Conservation (phyloP, 768 basidiomycete genomes). For the Suillus discolor region DNA sequence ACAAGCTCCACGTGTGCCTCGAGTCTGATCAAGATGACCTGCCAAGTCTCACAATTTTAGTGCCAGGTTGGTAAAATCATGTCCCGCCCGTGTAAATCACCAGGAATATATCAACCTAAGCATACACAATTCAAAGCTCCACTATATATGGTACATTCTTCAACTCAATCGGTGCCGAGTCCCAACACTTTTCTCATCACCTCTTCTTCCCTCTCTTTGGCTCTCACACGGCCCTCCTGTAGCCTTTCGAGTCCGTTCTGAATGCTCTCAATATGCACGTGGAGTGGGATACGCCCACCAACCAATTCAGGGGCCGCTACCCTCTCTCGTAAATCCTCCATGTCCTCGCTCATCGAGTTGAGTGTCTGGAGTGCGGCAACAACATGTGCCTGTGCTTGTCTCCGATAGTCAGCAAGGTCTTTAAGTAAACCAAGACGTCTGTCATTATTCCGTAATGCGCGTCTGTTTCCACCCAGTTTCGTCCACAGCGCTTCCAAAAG, state of each 20-base stretch:
- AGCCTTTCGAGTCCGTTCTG: conserved; percentile 56
- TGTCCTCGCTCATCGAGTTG: conserved; percentile 65
- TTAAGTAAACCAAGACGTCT: conserved; percentile 55
- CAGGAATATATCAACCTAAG: neutral
- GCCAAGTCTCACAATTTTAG: neutral
- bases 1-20: neutral
- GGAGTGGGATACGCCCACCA: conserved; percentile 61
- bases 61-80: neutral
- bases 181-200: conserved; percentile 27
- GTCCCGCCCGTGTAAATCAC: neutral
- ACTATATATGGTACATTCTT: conserved; percentile 1
- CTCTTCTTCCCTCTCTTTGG: conserved; percentile 47
- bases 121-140: neutral
- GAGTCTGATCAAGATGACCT: too few species aligned
- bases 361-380: conserved; percentile 63
- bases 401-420: conserved; percentile 58
- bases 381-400: conserved; percentile 67
- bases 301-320: conserved; percentile 68
- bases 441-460: conserved; percentile 50
- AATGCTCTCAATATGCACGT: conserved; percentile 79
- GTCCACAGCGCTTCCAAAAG: conserved; percentile 74
- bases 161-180: conserved; percentile 13
- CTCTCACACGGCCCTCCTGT: conserved; percentile 56
- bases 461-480: conserved; percentile 60
- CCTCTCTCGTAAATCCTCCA: conserved; percentile 75